A percentile compares a stretch with the other conserved stretches of the same genome.
Conservation (phyloP, 2,329 filamentous ascomycete genomes). For the Trichoderma koningii region DNA sequence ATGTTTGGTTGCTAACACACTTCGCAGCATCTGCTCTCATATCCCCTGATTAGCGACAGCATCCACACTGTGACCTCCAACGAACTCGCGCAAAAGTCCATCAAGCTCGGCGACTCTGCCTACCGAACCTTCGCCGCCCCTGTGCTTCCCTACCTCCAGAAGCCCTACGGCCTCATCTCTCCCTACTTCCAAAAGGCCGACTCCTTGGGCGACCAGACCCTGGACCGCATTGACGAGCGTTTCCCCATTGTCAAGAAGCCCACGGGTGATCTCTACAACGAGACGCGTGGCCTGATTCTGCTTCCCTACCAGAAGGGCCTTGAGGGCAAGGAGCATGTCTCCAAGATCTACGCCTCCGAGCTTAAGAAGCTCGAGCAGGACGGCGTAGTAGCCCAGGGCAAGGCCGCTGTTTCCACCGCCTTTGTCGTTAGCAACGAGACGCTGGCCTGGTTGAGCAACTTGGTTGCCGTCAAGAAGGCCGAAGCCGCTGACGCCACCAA, state of each 20-base stretch:
- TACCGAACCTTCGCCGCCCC: constrained; percentile 78
- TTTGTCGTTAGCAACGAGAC: constrained; percentile 68
- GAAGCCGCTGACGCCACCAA: constrained; percentile 58
- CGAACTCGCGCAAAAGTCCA: constrained; percentile 79
- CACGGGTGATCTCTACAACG: constrained; percentile 67
- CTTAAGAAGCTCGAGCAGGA: constrained; percentile 65
- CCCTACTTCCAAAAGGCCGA: constrained; percentile 87
- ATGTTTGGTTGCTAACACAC: neutral
- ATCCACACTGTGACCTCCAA: constrained; percentile 78
- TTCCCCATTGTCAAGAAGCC: constrained; percentile 77
- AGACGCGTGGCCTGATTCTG: constrained; percentile 62
- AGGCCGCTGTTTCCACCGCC: constrained; percentile 68
- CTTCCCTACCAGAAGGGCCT: constrained; percentile 64
- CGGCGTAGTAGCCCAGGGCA: constrained; percentile 66
- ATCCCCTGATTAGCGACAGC: constrained; percentile 79
- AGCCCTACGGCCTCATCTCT: constrained; percentile 73
- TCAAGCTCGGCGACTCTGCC: constrained; percentile 72
- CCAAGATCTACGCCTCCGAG: constrained; percentile 59
- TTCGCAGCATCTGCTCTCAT: constrained; percentile 75
- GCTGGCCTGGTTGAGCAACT: constrained; percentile 60
- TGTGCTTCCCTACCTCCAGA: constrained; percentile 68
- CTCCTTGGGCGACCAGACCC: constrained; percentile 69
- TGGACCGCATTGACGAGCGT: constrained; percentile 67
- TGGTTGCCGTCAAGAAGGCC: constrained; percentile 63
- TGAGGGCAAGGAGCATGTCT: constrained; percentile 64